Base-by-base conservation (phyloP, 805 yeast species). In the Torulaspora delbrueckii region DNA sequence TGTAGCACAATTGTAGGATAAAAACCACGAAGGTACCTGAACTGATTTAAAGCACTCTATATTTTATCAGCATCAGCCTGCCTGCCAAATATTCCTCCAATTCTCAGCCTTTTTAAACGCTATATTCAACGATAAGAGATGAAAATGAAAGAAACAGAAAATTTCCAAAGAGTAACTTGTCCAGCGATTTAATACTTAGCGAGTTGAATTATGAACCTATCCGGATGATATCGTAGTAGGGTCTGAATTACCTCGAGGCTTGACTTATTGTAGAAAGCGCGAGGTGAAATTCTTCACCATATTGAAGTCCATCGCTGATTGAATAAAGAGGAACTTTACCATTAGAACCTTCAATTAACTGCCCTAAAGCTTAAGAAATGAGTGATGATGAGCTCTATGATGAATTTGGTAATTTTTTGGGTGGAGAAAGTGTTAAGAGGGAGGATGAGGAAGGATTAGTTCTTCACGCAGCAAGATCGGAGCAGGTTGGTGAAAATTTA, bases 331-430 rank as follows among this genome's bases (percentile, higher is more conserved):
- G 7, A 31, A 16, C 10, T 31, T 31, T 12, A 31, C 12, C 16
- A n/a, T 6, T 13, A 14, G 9, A 3, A 16, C 10, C 34, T 31
- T 3, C 19, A 6, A 8, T 10, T 31, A 9, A 14, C 14, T 31
- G 19, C 10, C 8, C n/a, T 23, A 5, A 23, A 12, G 36, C 27
- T 22, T n/a, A 3, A 10, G 37, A 27, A 13, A 36, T 34, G 42
- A 37, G 36, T 79, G 85, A 78, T 56, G 84, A 80, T 18, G 85
- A 80, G 49, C 59, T 80, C 23, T 87, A 83, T 65, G 96, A 88
- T 65, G 96, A 88, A 75, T 75, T 62, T 52, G 68, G 62, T 10
- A 59, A 62, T 37, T 44, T 52, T 7, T n/a, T 59, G 3, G 60
- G 47, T 1, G 46, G 43, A 12, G 47, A 42, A 7, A 36, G 31